A percentile compares a stretch with the other conserved stretches of the same genome.
phyloP scores from a whole-genome alignment of 1,139 yeast genomes.

The Geotrichum fermentans region DNA sequence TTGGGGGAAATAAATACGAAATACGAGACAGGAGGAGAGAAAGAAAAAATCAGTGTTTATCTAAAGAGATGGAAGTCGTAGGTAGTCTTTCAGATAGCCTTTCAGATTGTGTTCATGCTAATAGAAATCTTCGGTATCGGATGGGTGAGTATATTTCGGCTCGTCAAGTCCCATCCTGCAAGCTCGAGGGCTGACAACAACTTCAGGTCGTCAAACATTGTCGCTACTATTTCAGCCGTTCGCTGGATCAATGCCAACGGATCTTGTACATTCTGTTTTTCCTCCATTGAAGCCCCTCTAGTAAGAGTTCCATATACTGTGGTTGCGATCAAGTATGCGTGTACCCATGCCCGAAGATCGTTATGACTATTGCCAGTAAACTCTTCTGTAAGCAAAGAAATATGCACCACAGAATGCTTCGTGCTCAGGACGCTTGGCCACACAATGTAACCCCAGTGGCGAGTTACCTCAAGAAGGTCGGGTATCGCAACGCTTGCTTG shows the following conservation, averaged over 20 bases:
- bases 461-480: conserved; percentile 19
- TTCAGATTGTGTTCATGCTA: too few relatives aligned
- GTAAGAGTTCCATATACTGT: neutral
- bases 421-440: conserved; percentile 20
- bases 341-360: conserved; percentile 35
- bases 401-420: conserved; percentile 22
- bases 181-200: conserved; percentile 25
- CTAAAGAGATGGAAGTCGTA: too few relatives aligned
- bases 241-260: conserved; percentile 26
- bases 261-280: conserved; percentile 7
- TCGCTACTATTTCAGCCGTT: conserved; percentile 24
- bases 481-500: conserved; percentile 12
- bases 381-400: conserved; percentile 24
- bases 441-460: conserved; percentile 25
- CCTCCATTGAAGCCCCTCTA: neutral
- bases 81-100: too few relatives aligned
- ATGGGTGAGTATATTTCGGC: conserved; percentile 10
- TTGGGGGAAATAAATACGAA: too few relatives aligned
- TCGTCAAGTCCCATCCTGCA: conserved; percentile 31
- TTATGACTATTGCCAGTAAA: conserved; percentile 18
- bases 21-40: neutral
- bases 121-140: conserved; percentile 17
- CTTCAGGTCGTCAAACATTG: conserved; percentile 28
- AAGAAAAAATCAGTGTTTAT: too few relatives aligned
- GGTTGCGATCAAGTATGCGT: conserved; percentile 32